Base-by-base conservation (phyloP, 2,329 filamentous ascomycete genomes). In the Pestalotiopsis sp. region DNA sequence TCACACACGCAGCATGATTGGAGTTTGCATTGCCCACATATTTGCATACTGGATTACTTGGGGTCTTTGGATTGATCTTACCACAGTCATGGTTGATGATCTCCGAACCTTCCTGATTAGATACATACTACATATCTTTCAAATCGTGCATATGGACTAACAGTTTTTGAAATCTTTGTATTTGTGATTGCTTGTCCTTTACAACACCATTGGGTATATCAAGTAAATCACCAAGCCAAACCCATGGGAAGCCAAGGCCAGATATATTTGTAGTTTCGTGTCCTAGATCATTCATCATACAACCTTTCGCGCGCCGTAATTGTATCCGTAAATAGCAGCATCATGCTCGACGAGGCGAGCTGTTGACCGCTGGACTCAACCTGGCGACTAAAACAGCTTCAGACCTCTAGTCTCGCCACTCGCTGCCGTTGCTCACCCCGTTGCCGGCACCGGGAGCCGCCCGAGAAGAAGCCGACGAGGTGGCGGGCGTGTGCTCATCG, bases 391-490 rank as follows among this genome's bases (percentile, higher is more conserved):
- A 13, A 9, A 25, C 3, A n/a, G 13, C 20, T 11, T 20, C 17
- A 23, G 25, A 14, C 38, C 20, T 17, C 39, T 71, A 76, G 52
- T 76, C 70, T 27, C 76, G 71, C 76, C 76, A 78, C 61, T 77
- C 76, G 61, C 71, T 76, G 17, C 75, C 76, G 31, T 77, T 75
- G 69, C 72, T 75, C 36, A 77, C 71, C 4, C 73, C 75, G 52
- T 68, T 69, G 1, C 71, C 41, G 14, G 69, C 64, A 49, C 69
- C 70, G 11, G 71, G 52, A 56, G 59, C 68, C 27, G 64, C 9
- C 31, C 49, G 69, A 39, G 72, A 68, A 13, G 74, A 70, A 12
- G 71, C 68, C 17, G 59, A 69, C 7, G 68, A 68, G 11, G 74
- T 69, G 9, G 71, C 68, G 12, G 59, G 67, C 3, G 68, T 41